Evolutionary conservation across 345 rosid genomes (phyloP).

Genomic region (Eucalyptus marginata): DNA sequence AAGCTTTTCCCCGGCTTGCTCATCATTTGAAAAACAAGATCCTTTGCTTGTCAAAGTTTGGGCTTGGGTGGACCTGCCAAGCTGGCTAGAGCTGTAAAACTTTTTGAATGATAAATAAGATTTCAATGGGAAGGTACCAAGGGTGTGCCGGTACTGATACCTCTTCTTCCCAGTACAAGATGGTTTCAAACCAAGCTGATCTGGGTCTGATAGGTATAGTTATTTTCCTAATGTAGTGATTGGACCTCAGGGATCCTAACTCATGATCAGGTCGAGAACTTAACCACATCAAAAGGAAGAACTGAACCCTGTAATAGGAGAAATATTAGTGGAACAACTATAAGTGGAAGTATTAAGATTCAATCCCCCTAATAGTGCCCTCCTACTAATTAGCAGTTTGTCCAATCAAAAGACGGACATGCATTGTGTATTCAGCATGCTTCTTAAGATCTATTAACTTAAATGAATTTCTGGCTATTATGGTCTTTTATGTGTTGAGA

Average conservation of each 20-base stretch:
- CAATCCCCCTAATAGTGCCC: neutral
- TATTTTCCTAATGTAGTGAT: neutral
- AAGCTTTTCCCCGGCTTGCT: neutral
- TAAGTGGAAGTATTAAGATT: neutral
- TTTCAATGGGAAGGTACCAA: neutral
- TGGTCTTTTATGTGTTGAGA: neutral
- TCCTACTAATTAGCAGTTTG: neutral
- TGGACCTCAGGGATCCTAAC: neutral
- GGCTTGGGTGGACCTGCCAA: neutral
- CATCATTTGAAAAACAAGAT: neutral
- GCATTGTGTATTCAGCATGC: neutral
- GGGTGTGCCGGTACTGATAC: neutral
- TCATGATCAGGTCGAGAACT: neutral
- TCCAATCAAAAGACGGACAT: neutral
- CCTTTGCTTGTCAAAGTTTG: neutral
- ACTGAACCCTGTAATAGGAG: neutral
- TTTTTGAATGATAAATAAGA: neutral
- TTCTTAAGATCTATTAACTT: neutral
- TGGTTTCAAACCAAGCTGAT: neutral
- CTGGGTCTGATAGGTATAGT: neutral
- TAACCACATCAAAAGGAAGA: neutral
- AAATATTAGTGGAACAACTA: neutral
- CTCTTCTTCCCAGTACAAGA: neutral
- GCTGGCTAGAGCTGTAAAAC: neutral
- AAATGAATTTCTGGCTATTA: neutral